Evolutionary conservation across 805 yeast species (phyloP).

Genomic region (Yamadazyma laniorum): DNA sequence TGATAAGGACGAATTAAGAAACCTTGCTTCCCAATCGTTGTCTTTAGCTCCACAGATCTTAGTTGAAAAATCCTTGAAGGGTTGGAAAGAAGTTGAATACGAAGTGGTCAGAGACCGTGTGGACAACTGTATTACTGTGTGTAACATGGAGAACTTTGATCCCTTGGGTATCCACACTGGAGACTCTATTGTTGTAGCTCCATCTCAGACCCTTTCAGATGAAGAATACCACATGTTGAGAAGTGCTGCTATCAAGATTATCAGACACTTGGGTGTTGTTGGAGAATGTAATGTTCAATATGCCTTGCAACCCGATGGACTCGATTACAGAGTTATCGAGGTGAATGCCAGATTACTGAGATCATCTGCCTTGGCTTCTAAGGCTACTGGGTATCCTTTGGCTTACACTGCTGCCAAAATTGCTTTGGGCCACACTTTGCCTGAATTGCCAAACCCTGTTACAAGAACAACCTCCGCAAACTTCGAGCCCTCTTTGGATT

Average conservation of each 20-base stretch:
- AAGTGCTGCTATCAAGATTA: slow-evolving; percentile 95
- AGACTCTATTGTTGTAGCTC: slow-evolving; percentile 98
- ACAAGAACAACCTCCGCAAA: slow-evolving; percentile 93
- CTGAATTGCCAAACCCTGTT: slow-evolving; percentile 92
- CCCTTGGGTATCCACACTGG: slow-evolving; percentile 99
- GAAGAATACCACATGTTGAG: slow-evolving; percentile 97
- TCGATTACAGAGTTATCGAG: slow-evolving; percentile 95
- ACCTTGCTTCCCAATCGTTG: slow-evolving; percentile 85
- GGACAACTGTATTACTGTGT: slow-evolving; percentile 97
- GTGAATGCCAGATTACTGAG: slow-evolving; percentile 97
- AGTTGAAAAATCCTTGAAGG: slow-evolving; percentile 95
- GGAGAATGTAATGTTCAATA: slow-evolving; percentile 99
- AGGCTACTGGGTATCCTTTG: slow-evolving; percentile 97
- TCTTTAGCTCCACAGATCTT: slow-evolving; percentile 92
- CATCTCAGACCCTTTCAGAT: slow-evolving; percentile 94
- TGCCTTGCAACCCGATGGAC: slow-evolving; percentile 93
- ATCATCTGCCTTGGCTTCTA: slow-evolving; percentile 98
- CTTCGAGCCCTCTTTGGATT: slow-evolving; percentile 96
- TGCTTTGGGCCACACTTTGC: slow-evolving; percentile 90
- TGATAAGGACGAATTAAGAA: slow-evolving; percentile 76
- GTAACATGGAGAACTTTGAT: slow-evolving; percentile 99
- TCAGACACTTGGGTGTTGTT: slow-evolving; percentile 96
- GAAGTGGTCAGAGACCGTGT: slow-evolving; percentile 97
- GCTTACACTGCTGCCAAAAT: slow-evolving; percentile 98
- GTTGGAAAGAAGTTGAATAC: slow-evolving; percentile 98